A percentile compares a stretch with the other conserved stretches of the same genome.
Conservation (phyloP, 441 rosid genomes). For the Aleurites moluccanus region DNA sequence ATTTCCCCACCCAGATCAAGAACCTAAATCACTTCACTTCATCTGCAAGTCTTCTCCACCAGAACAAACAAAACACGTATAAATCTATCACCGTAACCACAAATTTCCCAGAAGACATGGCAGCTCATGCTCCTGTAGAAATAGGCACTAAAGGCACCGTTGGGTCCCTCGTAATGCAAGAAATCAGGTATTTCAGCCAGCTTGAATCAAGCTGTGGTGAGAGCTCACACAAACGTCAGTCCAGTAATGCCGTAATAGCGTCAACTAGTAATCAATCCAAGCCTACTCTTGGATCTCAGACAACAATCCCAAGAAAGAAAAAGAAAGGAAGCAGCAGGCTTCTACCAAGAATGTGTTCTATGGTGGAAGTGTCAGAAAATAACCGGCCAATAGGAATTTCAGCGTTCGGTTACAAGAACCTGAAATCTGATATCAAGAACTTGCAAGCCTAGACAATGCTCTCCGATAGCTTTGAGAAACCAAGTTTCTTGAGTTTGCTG, state of each 20-base stretch:
- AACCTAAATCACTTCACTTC: conserved; percentile 25
- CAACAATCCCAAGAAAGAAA: conserved; percentile 44
- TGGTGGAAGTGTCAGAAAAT: conserved; percentile 50
- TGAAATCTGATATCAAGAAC: conserved; percentile 50
- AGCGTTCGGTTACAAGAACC: conserved; percentile 45
- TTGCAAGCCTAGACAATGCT: conserved; percentile 54
- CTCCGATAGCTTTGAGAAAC: conserved; percentile 84
- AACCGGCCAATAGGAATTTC: conserved; percentile 37
- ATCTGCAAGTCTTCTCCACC: conserved; percentile 28
- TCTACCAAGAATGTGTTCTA: conserved; percentile 49
- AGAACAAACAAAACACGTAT: conserved; percentile 26
- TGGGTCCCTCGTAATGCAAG: conserved; percentile 54
- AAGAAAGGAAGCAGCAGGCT: conserved; percentile 46
- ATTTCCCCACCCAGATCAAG: conserved; percentile 28
- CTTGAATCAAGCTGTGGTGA: conserved; percentile 33
- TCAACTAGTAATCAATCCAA: conserved; percentile 31
- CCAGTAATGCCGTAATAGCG: conserved; percentile 19
- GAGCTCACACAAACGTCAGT: conserved; percentile 35
- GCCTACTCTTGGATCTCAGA: conserved; percentile 26
- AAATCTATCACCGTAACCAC: conserved; percentile 26
- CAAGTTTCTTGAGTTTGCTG: conserved; percentile 77
- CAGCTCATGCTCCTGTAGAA: conserved; percentile 38
- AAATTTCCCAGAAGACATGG: conserved; percentile 29
- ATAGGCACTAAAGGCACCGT: conserved; percentile 61
- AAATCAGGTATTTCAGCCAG: conserved; percentile 49